Evolutionary conservation across 2,329 filamentous ascomycete species (phyloP).

Genomic region (Epichloe hybrida): DNA sequence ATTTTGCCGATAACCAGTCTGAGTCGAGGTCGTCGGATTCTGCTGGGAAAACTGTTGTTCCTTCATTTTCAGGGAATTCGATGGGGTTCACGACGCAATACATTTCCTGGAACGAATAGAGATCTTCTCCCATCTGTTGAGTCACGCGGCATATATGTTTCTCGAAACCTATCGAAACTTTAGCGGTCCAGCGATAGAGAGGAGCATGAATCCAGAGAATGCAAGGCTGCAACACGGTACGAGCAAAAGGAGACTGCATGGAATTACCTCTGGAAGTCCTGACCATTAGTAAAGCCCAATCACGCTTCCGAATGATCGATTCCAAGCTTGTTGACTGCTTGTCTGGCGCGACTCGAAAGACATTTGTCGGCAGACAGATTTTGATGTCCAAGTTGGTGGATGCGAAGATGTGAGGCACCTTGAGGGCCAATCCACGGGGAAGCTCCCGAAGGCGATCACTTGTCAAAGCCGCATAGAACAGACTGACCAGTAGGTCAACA

Average conservation of each 20-base stretch:
- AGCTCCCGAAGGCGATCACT: constrained; percentile 27
- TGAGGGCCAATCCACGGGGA: constrained; percentile 28
- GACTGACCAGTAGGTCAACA: constrained; percentile 70
- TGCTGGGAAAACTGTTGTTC: neutral
- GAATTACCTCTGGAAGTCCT: neutral
- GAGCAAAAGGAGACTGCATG: neutral
- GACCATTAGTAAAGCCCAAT: neutral
- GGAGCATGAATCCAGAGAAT: neutral
- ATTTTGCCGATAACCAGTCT: constrained; percentile 8
- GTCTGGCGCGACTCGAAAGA: neutral
- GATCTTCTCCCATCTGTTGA: neutral
- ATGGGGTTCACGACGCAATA: neutral
- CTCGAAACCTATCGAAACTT: neutral
- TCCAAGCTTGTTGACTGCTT: neutral
- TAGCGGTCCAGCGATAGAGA: neutral
- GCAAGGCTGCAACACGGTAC: neutral
- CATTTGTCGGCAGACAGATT: neutral
- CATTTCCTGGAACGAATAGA: neutral
- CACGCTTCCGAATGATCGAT: neutral
- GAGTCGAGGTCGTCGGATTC: neutral
- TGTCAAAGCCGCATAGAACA: constrained; percentile 54
- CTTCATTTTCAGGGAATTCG: neutral
- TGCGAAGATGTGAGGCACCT: constrained; percentile 12
- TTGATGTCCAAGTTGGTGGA: neutral
- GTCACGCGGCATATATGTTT: neutral